phyloP scores from a whole-genome alignment of 2,329 filamentous ascomycete species.

The Neospermospora avenae region DNA sequence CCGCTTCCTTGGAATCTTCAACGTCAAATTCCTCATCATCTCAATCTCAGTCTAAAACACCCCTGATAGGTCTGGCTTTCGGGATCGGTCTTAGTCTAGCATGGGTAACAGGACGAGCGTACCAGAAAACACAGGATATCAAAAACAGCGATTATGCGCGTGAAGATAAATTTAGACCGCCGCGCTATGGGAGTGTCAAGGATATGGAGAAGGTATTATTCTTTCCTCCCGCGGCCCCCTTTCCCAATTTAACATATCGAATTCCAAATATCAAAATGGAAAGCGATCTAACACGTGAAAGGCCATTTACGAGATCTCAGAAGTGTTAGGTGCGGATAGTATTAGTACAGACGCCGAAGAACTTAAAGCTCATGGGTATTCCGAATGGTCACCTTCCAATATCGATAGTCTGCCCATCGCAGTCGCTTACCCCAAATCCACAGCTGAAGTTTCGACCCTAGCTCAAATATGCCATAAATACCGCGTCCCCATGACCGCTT shows the following conservation, averaged over 20 bases:
- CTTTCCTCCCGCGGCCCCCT: no score
- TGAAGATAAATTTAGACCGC: slow-evolving; percentile 45
- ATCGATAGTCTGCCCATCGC: slow-evolving; percentile 57
- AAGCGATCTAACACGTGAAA: slow-evolving; percentile 3
- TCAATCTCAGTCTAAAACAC: neutral
- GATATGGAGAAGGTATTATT: slow-evolving; percentile 18
- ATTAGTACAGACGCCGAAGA: slow-evolving; percentile 62
- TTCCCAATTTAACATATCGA: no score
- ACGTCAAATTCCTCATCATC: neutral
- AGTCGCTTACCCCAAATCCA: slow-evolving; percentile 59
- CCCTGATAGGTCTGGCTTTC: neutral
- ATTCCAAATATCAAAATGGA: no score
- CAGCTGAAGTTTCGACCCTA: slow-evolving; percentile 58
- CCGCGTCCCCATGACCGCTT: slow-evolving; percentile 75
- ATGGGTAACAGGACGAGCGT: slow-evolving; percentile 1
- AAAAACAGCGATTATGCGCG: slow-evolving; percentile 48
- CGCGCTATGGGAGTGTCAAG: slow-evolving; percentile 15
- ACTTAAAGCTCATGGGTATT: slow-evolving; percentile 57
- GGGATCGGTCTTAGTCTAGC: neutral
- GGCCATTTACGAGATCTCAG: slow-evolving; percentile 20
- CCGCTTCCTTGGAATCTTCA: neutral
- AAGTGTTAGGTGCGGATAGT: slow-evolving; percentile 43
- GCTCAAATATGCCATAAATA: slow-evolving; percentile 71
- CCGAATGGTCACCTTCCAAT: slow-evolving; percentile 61
- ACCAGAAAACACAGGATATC: neutral